phyloP scores from a whole-genome alignment of 306 rosid genomes.

The Castanea sativa region DNA sequence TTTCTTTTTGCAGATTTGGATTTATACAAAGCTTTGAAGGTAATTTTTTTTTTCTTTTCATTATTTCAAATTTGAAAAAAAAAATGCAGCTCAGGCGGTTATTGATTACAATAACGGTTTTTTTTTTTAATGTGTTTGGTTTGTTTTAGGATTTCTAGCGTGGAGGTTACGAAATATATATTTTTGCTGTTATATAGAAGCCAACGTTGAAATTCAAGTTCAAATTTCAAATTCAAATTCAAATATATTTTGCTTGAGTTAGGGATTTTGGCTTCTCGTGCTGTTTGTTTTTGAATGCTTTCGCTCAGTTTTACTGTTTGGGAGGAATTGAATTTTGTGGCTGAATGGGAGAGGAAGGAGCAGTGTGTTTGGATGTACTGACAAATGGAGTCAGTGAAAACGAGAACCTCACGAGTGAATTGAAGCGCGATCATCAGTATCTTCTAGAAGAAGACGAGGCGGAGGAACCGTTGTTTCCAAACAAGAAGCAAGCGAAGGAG shows the following conservation, averaged over 20 bases:
- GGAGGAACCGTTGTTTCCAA: slow-evolving; percentile 37
- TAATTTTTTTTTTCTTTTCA: slow-evolving; percentile 2
- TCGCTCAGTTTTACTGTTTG: slow-evolving; percentile 25
- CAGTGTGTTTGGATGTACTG: slow-evolving; percentile 40
- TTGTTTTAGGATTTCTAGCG: slow-evolving; percentile 5
- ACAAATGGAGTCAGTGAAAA: slow-evolving; percentile 45
- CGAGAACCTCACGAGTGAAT: slow-evolving; percentile 39
- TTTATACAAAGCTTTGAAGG: slow-evolving; percentile 19
- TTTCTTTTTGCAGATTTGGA: not conserved
- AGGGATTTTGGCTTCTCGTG: not conserved
- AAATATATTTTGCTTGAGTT: slow-evolving; percentile 10
- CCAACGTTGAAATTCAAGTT: not conserved
- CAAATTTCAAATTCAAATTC: not conserved
- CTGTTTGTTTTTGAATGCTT: slow-evolving; percentile 48
- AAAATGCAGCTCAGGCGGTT: slow-evolving; percentile 29
- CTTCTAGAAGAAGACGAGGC: slow-evolving; percentile 37
- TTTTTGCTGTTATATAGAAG: not conserved
- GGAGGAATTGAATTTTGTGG: slow-evolving; percentile 17
- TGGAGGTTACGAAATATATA: not conserved
- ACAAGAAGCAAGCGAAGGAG: slow-evolving; percentile 72
- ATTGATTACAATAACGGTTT: slow-evolving; percentile 2
- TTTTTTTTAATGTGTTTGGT: not conserved
- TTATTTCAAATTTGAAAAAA: not conserved
- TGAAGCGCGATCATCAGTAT: slow-evolving; percentile 67
- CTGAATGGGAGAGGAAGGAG: slow-evolving; percentile 74